These are phyloP conservation scores for Porogramme epimiltina DNA, from an alignment of 1,284 basidiomycete genomes.

Conservation along the genomic window DNA sequence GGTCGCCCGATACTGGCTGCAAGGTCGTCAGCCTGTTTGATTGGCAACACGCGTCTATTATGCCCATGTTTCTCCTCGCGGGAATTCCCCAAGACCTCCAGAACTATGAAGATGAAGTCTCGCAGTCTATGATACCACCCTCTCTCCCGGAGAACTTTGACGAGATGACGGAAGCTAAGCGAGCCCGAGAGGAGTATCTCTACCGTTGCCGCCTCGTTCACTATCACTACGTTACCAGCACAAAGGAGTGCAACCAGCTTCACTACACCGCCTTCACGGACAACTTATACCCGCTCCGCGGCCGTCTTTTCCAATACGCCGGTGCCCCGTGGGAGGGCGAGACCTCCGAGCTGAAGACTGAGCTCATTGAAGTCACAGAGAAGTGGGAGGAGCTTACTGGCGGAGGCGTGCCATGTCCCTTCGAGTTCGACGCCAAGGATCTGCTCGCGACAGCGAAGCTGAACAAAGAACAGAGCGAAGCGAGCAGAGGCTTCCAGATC, in stretches of 20 bases:
- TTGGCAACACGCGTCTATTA: conserved; percentile 49
- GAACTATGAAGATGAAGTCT: conserved; percentile 45
- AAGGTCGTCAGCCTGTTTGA: conserved; percentile 40
- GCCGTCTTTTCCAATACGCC: conserved; percentile 43
- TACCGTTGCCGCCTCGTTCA: conserved; percentile 47
- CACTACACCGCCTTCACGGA: conserved; percentile 40
- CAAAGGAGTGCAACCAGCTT: conserved; percentile 41
- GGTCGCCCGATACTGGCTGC: conserved; percentile 29
- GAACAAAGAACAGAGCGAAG: conserved; percentile 27
- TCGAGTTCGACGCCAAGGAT: conserved; percentile 45
- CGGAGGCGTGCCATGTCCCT: conserved; percentile 40
- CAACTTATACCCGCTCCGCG: conserved; percentile 32
- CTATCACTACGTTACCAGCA: conserved; percentile 46
- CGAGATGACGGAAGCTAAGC: conserved; percentile 32
- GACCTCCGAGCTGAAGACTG: conserved; percentile 41
- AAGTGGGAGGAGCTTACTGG: conserved; percentile 40
- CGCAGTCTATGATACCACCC: conserved; percentile 38
- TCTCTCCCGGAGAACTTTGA: conserved; percentile 42
- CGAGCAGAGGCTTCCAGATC: conserved; percentile 34
- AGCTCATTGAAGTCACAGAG: conserved; percentile 41
- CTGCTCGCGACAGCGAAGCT: conserved; percentile 41
- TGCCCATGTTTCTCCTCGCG: conserved; percentile 48
- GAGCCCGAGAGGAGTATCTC: conserved; percentile 30
- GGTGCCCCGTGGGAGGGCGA: conserved; percentile 49
- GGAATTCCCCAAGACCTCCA: conserved; percentile 44